Evolutionary conservation across 2,329 filamentous ascomycete species (phyloP), one percentile per base, ranked within the genome.

Genomic region (Grosmannia huntii): DNA sequence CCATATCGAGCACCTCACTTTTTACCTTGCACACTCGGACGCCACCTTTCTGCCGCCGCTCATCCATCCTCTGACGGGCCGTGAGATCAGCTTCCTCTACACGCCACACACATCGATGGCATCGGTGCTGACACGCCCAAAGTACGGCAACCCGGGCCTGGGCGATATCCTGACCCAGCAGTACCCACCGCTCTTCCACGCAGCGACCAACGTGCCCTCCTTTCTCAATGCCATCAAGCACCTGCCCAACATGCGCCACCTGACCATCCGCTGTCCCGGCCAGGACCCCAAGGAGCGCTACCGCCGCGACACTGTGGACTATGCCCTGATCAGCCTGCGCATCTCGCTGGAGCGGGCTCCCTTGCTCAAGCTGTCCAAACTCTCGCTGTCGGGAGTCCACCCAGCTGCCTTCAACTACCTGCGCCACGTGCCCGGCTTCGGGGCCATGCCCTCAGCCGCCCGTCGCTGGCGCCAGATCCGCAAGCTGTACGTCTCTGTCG

Each of bases 181-280:
- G 72, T 95, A 95, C 66, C 89, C 89, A 56, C 89, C 90, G 6
- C 74, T 95, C 3, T 95, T 95, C 72, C 90, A 96, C 67, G 88
- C 90, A 7, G 88, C 90, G 9, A 92, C 89, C 61, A 94, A 96
- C 67, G 86, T 95, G 7, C 82, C 87, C 5, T 87, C 88, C 46
- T 95, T 96, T 73, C 84, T 92, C 65, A 79, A 83, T 62, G 87
- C 87, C 54, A 76, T 95, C 67, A 80, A 79, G 41, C 75, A 84
- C 62, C 70, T 95, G 66, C 74, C 81, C 59, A 86, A 85, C 65
- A 75, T 96, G 65, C 76, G 81, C 52, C 87, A 92, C 68, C 76
- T 96, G 60, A 86, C 81, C 54, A 80, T 95, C 67, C 84, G 82
- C 61, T 94, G 89, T 64, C 87, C 88, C 5, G 86, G 83, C 44